phyloP scores from a whole-genome alignment of 2,329 filamentous ascomycete species.

The Cladosporium sp. region DNA sequence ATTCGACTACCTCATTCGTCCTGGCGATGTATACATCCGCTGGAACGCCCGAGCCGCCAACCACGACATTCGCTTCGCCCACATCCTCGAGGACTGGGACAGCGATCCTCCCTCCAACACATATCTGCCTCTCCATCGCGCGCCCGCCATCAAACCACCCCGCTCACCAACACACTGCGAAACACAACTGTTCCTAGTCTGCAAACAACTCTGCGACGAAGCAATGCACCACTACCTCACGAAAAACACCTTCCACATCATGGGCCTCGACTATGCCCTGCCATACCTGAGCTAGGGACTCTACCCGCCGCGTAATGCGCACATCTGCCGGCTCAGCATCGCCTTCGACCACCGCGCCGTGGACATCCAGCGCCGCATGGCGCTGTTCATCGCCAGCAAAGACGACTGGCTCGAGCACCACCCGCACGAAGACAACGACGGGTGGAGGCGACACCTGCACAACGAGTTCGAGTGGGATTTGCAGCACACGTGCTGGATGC shows the following conservation, averaged over 20 bases:
- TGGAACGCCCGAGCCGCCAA: constrained; percentile 6
- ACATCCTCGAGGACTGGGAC: constrained; percentile 14
- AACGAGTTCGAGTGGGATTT: constrained; percentile 20
- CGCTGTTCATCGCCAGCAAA: constrained; percentile 7
- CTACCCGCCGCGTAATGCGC: constrained; percentile 13
- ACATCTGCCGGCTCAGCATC: constrained; percentile 20
- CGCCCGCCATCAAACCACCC: neutral
- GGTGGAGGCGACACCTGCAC: constrained; percentile 14
- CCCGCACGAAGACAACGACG: neutral
- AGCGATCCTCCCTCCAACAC: neutral
- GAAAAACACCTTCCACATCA: constrained; percentile 20
- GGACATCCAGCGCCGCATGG: constrained; percentile 18
- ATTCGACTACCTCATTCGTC: constrained; percentile 14
- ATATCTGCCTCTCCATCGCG: neutral
- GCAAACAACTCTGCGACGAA: constrained; percentile 39
- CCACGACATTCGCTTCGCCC: constrained; percentile 21
- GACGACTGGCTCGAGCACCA: constrained; percentile 7
- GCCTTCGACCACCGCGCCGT: constrained; percentile 19
- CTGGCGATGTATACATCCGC: constrained; percentile 18
- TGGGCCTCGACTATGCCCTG: constrained; percentile 16
- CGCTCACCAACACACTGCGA: neutral
- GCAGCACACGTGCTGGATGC: constrained; percentile 21
- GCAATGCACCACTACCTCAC: constrained; percentile 26
- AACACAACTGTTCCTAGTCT: constrained; percentile 34
- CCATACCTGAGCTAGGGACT: constrained; percentile 22